A percentile compares a stretch with the other conserved stretches of the same genome.
Evolutionary conservation across 108 stramenopile genomes (phyloP).

Genomic region (Hondaea fermentalgiana): DNA sequence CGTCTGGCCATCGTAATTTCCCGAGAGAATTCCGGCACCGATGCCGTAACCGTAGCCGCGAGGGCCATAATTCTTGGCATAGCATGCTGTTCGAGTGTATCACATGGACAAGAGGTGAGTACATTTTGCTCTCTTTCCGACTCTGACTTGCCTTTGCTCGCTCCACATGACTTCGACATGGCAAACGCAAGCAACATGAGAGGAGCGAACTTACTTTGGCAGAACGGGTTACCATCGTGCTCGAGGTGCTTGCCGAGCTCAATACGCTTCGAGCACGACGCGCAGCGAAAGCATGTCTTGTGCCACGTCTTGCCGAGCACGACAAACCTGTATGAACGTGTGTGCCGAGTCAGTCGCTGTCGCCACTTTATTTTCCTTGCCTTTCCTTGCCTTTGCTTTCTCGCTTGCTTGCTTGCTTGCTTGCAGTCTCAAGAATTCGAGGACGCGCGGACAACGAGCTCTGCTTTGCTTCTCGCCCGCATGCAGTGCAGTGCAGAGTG

Average conservation of each 20-base stretch:
- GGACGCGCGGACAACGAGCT: too few relatives aligned
- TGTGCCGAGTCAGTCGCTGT: too few relatives aligned
- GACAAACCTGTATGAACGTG: neutral
- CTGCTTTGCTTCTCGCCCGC: too few relatives aligned
- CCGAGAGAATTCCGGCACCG: neutral
- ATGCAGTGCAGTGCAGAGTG: neutral
- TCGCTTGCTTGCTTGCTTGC: too few relatives aligned
- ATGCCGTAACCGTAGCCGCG: neutral
- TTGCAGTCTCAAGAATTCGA: too few relatives aligned
- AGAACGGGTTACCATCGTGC: neutral
- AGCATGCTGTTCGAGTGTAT: neutral
- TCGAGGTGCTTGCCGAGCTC: slow-evolving; percentile 14
- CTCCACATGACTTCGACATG: too few relatives aligned
- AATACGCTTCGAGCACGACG: neutral
- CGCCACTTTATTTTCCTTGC: too few relatives aligned
- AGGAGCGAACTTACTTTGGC: neutral
- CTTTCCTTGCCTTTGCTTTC: too few relatives aligned
- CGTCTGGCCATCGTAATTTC: neutral
- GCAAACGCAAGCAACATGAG: neutral
- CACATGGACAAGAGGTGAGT: too few relatives aligned
- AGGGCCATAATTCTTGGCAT: neutral
- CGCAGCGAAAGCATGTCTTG: neutral
- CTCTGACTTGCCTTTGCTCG: too few relatives aligned
- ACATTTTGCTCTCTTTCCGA: too few relatives aligned
- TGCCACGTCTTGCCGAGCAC: neutral